Base-by-base conservation (phyloP, 106 monocot genomes). In the Chionographis japonica region DNA sequence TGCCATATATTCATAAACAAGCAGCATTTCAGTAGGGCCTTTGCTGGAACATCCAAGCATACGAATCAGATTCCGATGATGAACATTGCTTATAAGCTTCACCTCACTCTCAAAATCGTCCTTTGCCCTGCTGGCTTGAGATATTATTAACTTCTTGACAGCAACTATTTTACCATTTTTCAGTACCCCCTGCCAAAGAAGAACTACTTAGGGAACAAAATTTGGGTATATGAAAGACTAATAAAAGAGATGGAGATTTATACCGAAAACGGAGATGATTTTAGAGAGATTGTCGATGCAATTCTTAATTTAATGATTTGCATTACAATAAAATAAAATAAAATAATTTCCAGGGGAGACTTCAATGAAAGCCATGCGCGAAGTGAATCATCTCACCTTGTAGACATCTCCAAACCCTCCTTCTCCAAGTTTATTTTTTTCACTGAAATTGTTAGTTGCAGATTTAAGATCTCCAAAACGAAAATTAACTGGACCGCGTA, bases 1-100 rank as follows among this genome's bases (percentile, higher is more conserved):
- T 66, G 79, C 83, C 90, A 90, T 86, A 77, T 80, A 90, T 68
- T 90, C 90, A 58, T 86, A 86, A 17, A 90, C 90, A 49, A 90
- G 90, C 39, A 90, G 68, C 66, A 85, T 69, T 4, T 85, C 77
- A 27, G 27, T 27, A 54, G 68, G 63, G 50, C 80, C 77, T 71
- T 80, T 83, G 72, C 72, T 80, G 55, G 83, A 86, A 70, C 85
- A 90, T 42, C 90, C 90, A 72, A 90, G 85, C 15, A 90, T 72
- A 37, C 85, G 77, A 68, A 90, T 68, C 36, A 90, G 50, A 72
- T 83, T 86, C 18, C 80, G 71, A 68, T 90, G 90, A 69, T 90
- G 90, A 65, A 86, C 90, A 66, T 90, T 90, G 79, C 90, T 86
- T 71, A 90, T 90, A 50, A 90, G 77, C 74, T 70, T 90, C 54